These are phyloP conservation scores for Populus hybrid DNA, from an alignment of 441 rosid genomes.

Conservation along the genomic window DNA sequence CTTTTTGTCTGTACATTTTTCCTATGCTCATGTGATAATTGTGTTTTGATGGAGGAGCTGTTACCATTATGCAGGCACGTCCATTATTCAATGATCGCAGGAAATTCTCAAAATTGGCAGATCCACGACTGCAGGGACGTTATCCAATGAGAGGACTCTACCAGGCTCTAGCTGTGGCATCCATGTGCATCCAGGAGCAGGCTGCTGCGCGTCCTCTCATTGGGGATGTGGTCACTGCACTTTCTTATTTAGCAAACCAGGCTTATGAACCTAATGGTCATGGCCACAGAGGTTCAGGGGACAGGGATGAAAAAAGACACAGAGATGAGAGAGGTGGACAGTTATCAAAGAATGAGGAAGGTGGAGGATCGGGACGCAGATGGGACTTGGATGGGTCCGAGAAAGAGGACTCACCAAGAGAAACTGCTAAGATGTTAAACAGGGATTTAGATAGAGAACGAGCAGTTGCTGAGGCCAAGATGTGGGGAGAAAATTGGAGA, in stretches of 20 bases:
- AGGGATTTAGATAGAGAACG: slow-evolving; percentile 78
- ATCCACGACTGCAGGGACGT: slow-evolving; percentile 70
- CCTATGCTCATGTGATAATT: slow-evolving; percentile 2
- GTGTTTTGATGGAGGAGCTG: slow-evolving; percentile 11
- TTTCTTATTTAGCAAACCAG: slow-evolving; percentile 88
- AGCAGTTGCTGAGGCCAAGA: slow-evolving; percentile 95
- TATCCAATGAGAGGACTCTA: slow-evolving; percentile 86
- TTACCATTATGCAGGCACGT: slow-evolving; percentile 57
- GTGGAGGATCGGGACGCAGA: slow-evolving; percentile 55
- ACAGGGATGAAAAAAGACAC: slow-evolving; percentile 50
- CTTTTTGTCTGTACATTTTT: background rate
- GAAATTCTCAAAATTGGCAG: slow-evolving; percentile 75
- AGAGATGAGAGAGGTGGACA: slow-evolving; percentile 61
- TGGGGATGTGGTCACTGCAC: slow-evolving; percentile 92
- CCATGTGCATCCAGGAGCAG: slow-evolving; percentile 97
- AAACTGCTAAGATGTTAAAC: slow-evolving; percentile 61
- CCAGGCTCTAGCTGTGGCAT: slow-evolving; percentile 96
- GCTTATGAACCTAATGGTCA: slow-evolving; percentile 57
- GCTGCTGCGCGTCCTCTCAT: slow-evolving; percentile 93
- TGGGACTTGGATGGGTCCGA: slow-evolving; percentile 81
- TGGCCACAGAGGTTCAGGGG: slow-evolving; percentile 38
- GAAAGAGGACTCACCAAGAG: slow-evolving; percentile 85
- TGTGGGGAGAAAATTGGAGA: slow-evolving; percentile 97
- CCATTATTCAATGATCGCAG: slow-evolving; percentile 82
- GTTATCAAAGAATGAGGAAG: slow-evolving; percentile 57